Evolutionary conservation across 2,329 filamentous ascomycete species (phyloP).

Genomic region (Pyricularia grisea): DNA sequence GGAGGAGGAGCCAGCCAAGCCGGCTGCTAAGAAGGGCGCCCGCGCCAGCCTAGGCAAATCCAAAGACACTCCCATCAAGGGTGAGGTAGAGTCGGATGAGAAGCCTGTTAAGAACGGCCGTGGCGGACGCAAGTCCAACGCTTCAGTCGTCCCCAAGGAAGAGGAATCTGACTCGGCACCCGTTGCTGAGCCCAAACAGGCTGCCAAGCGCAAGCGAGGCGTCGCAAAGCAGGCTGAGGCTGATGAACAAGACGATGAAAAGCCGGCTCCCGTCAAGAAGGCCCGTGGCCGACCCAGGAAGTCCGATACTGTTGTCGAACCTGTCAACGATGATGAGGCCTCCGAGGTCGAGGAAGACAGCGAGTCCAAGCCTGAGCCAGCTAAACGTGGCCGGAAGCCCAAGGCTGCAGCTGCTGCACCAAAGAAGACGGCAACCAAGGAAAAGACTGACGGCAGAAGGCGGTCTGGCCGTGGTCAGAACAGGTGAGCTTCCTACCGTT

Average conservation of each 20-base stretch:
- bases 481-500: neutral
- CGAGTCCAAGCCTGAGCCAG: conserved; percentile 1
- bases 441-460: neutral
- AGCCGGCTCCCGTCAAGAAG: conserved; percentile 2
- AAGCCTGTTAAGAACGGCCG: neutral
- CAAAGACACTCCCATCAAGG: neutral
- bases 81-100: neutral
- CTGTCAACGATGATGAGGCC: neutral
- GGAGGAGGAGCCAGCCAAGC: conserved; percentile 5
- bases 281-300: neutral
- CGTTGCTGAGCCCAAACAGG: conserved; percentile 8
- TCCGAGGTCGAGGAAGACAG: neutral
- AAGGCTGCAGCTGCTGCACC: neutral
- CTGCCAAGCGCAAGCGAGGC: conserved; percentile 13
- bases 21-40: conserved; percentile 7
- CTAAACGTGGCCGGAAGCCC: conserved; percentile 2
- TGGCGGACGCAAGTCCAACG: conserved; percentile 8
- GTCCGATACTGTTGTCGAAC: neutral
- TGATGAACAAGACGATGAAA: neutral
- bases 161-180: conserved; percentile 10
- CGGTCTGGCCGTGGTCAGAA: neutral
- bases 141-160: conserved; percentile 9
- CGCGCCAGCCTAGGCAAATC: conserved; percentile 4
- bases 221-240: neutral
- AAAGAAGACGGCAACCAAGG: neutral